Conservation (phyloP, 176 grass and related monocot genomes). For the Canna indica region DNA sequence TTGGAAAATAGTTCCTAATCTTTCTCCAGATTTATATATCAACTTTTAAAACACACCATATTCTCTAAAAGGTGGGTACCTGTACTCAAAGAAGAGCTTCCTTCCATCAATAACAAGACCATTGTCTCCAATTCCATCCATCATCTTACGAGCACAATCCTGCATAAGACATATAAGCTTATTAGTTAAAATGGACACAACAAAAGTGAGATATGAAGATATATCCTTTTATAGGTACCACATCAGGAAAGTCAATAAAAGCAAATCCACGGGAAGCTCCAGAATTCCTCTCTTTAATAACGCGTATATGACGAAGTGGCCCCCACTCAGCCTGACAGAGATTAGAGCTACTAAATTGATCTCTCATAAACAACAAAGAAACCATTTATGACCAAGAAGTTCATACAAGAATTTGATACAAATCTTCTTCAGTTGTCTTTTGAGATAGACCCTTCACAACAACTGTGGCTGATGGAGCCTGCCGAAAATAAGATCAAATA, state of each 20-base stretch:
- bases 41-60: neutral
- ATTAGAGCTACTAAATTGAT: slow-evolving; percentile 51
- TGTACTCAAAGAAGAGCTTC: slow-evolving; percentile 79
- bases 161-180: slow-evolving; percentile 24
- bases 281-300: slow-evolving; percentile 91
- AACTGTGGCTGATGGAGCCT: slow-evolving; percentile 79
- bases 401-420: slow-evolving; percentile 93
- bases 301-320: slow-evolving; percentile 79
- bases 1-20: neutral
- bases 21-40: neutral
- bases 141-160: slow-evolving; percentile 89
- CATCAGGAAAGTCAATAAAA: slow-evolving; percentile 91
- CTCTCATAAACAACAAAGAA: slow-evolving; percentile 34
- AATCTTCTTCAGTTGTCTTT: slow-evolving; percentile 83
- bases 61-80: slow-evolving; percentile 31
- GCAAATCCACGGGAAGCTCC: slow-evolving; percentile 87
- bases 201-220: slow-evolving; percentile 17
- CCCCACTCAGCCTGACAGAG: slow-evolving; percentile 97
- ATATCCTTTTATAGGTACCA: slow-evolving; percentile 44
- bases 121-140: slow-evolving; percentile 59
- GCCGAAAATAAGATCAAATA: slow-evolving; percentile 35
- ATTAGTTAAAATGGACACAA: slow-evolving; percentile 21
- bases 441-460: slow-evolving; percentile 82
- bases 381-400: slow-evolving; percentile 36
- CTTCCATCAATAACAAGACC: slow-evolving; percentile 74